These are phyloP conservation scores for Moesziomyces antarcticus DNA, from an alignment of 1,284 basidiomycete species.

Conservation along the genomic window DNA sequence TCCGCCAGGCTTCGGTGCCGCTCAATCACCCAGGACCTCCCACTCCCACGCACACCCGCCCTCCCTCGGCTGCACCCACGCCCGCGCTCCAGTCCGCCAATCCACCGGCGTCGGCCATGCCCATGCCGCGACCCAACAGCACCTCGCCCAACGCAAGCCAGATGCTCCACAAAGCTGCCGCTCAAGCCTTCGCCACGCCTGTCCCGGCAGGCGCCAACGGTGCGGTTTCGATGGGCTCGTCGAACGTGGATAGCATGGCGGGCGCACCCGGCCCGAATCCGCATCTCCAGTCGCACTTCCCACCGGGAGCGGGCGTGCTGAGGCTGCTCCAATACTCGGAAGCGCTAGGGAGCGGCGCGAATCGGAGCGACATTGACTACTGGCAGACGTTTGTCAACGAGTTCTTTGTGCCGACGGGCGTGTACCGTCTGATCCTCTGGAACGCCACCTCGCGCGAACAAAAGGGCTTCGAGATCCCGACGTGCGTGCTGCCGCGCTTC, in stretches of 20 bases:
- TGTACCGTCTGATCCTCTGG: slow-evolving; percentile 49
- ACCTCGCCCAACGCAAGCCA: slow-evolving; percentile 22
- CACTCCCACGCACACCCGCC: slow-evolving; percentile 37
- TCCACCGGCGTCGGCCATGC: slow-evolving; percentile 1
- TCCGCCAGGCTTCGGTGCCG: slow-evolving; percentile 30
- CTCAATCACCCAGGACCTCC: slow-evolving; percentile 32
- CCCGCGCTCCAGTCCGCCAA: slow-evolving; percentile 31
- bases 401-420: slow-evolving; percentile 47
- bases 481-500: slow-evolving; percentile 50
- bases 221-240: slow-evolving; percentile 8
- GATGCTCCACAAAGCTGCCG: slow-evolving; percentile 7
- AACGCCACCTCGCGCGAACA: slow-evolving; percentile 54
- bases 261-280: slow-evolving; percentile 39
- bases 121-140: slow-evolving; percentile 17
- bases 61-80: slow-evolving; percentile 37
- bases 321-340: slow-evolving; percentile 50
- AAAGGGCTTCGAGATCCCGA: slow-evolving; percentile 55
- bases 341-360: slow-evolving; percentile 27
- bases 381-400: slow-evolving; percentile 51
- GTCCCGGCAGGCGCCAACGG: slow-evolving; percentile 1
- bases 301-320: slow-evolving; percentile 36
- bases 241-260: slow-evolving; percentile 7
- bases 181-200: neutral
- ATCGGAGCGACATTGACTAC: slow-evolving; percentile 44
- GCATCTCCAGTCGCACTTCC: slow-evolving; percentile 39